Evolutionary conservation across 306 rosid genomes (phyloP), one percentile per base, ranked within the genome.

Genomic region (Castanea mollissima): DNA sequence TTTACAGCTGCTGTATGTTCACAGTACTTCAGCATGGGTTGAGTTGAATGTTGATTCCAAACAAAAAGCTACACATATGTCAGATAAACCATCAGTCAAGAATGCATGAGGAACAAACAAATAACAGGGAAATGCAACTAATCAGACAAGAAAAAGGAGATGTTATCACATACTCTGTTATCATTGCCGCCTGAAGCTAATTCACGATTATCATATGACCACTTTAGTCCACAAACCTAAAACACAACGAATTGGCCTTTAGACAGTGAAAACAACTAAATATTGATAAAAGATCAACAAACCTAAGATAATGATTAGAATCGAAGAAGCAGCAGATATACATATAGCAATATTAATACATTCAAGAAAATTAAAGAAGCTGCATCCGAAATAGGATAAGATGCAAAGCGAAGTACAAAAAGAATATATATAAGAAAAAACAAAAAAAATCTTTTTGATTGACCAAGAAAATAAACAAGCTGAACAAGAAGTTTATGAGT

Each of bases 1-100:
- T 96, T 96, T 65, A 96, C 99, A 56, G 99, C 99, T 27, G 99
- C 99, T 56, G 99, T 93, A 83, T 96, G 98, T 87, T 96, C 97
- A 80, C 91, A 89, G 88, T 88, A 96, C 79, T 90, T 96, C 77
- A 96, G 89, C 54, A 96, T 88, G n/a, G 99, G 99, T 58, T 96
- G 99, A 73, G 90, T 90, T 71, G 98, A 93, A 86, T 93, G 97
- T 83, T 93, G 99, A 87, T 96, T 93, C 99, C 99, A 96, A 75
- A 93, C 96, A 83, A 89, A 90, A 80, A 96, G 87, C 99, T 96
- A 90, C 76, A 82, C 35, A 79, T 55, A 78, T 54, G 71, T 19
- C 16, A 71, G 60, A 72, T 23, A 56, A 82, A 71, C 35, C 32
- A 79, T 87, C 20, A 81, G 62, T 71, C 15, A 78, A 31, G 78